Evolutionary conservation across 1,284 basidiomycete genomes (phyloP), one percentile per base, ranked within the genome.

Genomic region (Lentinus polychrous): DNA sequence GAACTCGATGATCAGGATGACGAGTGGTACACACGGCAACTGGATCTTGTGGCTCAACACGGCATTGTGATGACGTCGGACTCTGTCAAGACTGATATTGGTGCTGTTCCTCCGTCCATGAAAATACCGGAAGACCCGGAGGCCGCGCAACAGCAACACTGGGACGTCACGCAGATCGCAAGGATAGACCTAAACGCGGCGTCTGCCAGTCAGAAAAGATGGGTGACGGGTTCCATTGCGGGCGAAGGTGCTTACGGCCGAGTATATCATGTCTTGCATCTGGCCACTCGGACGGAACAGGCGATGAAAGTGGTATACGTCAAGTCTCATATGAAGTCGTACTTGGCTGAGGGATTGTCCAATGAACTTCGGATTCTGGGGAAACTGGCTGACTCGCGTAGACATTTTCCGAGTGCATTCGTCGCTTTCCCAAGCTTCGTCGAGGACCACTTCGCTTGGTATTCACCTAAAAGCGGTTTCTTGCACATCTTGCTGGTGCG

Each of bases 281-380:
- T 53, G 22, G 23, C 45, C 0, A 39, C 34, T 2, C 17, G 48
- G 8, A 37, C 38, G 15, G 34, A 55, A 38, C 48, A 53, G 5
- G 60, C 60, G 14, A 57, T 64, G 54, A 64, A 61, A 48, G 57
- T 61, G 17, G 50, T 60, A 8, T 51, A 55, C 12, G 47, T 55
- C 33, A 20, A 33, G 5, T 23, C 40, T 8, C 45, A 48, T 2
- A 40, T 58, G 20, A 51, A 51, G 8, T 27, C 35, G 18, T 32
- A 46, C 20, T 48, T 52, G 0, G 60, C 54, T 34, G 44, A 49
- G 1, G 55, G 58, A 2, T 37, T 58, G 2, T 46, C 59, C n/a
- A 60, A 59, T 43, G 62, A 64, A 50, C 47, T 64, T 8, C 52
- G 46, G 49, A 52, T 59, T 3, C 47, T 64, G 2, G 31, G 52